Evolutionary conservation across 2,329 filamentous ascomycete genomes (phyloP).

Genomic region (Fusarium tuaranense): DNA sequence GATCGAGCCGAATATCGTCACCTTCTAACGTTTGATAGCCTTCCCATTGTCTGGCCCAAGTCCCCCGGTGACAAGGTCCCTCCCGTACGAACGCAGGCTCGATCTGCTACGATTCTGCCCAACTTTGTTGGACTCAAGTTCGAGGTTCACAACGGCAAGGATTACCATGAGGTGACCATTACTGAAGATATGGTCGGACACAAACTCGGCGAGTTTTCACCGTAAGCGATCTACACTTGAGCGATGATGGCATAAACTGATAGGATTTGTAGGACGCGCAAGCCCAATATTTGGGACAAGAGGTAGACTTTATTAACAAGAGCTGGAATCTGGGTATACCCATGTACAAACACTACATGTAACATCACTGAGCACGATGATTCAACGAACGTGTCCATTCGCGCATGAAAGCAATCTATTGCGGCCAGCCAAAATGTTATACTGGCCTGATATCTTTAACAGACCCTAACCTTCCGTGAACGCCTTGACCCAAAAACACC

Average conservation of each 20-base stretch:
- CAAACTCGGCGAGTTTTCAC: conserved; percentile 92
- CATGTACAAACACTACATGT: conserved; percentile 48
- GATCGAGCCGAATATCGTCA: conserved; percentile 12
- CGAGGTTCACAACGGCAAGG: conserved; percentile 92
- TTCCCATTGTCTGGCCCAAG: conserved; percentile 72
- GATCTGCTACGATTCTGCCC: conserved; percentile 88
- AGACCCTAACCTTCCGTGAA: conserved; percentile 30
- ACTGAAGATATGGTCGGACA: conserved; percentile 97
- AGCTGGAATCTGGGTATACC: conserved; percentile 36
- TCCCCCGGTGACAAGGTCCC: conserved; percentile 71
- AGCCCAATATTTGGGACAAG: conserved; percentile 66
- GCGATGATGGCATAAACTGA: conserved; percentile 1
- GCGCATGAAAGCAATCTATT: conserved; percentile 35
- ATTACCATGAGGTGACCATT: conserved; percentile 83
- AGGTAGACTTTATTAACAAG: conserved; percentile 43
- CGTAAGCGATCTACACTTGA: conserved; percentile 68
- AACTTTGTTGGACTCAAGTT: conserved; percentile 93
- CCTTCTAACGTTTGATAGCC: conserved; percentile 55
- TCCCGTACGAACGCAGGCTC: conserved; percentile 87
- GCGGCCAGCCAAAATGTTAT: conserved; percentile 15
- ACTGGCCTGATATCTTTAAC: conserved; percentile 34
- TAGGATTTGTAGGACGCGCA: conserved; percentile 61
- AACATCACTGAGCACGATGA: conserved; percentile 42
- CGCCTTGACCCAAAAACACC: conserved; percentile 42
- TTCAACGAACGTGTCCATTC: conserved; percentile 23